Conservation (phyloP, 1,284 basidiomycete genomes). For the Agaricales sp. region DNA sequence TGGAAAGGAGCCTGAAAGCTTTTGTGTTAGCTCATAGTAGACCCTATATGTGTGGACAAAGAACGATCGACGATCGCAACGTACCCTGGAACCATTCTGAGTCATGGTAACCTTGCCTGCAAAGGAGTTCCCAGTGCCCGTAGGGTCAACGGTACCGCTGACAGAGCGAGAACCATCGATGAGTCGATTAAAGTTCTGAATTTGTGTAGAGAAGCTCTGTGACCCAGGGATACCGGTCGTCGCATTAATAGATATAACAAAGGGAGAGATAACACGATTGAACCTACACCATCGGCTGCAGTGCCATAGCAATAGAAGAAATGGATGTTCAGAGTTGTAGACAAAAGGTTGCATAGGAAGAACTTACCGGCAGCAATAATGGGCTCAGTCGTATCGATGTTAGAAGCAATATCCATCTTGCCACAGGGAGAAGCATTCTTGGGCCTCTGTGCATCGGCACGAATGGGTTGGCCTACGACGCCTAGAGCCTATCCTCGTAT, state of each 20-base stretch:
- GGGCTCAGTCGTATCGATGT: conserved; percentile 30
- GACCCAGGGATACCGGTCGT: too few species aligned
- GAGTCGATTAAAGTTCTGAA: too few species aligned
- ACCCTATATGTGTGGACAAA: background rate
- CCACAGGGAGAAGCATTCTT: conserved; percentile 31
- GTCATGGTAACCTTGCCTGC: conserved; percentile 23
- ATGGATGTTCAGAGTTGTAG: conserved; percentile 32
- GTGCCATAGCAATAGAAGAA: conserved; percentile 2
- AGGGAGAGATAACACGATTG: too few species aligned
- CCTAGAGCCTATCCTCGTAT: too few species aligned
- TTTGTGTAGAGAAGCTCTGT: too few species aligned
- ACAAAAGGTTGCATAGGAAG: conserved; percentile 33
- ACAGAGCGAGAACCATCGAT: conserved; percentile 47
- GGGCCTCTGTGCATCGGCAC: conserved; percentile 36
- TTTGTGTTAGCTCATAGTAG: background rate
- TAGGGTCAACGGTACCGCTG: conserved; percentile 27
- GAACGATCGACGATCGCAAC: conserved; percentile 16
- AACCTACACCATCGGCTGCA: conserved; percentile 13
- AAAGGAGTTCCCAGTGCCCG: conserved; percentile 30
- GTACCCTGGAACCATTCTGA: conserved; percentile 22
- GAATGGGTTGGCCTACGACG: conserved; percentile 26
- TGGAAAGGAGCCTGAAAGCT: conserved; percentile 18
- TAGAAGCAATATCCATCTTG: conserved; percentile 29
- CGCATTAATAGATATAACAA: too few species aligned
- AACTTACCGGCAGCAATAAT: conserved; percentile 28